Evolutionary conservation across 768 basidiomycete genomes (phyloP), one percentile per base, ranked within the genome.

Genomic region (Tylopilus plumbeoviolaceoides): DNA sequence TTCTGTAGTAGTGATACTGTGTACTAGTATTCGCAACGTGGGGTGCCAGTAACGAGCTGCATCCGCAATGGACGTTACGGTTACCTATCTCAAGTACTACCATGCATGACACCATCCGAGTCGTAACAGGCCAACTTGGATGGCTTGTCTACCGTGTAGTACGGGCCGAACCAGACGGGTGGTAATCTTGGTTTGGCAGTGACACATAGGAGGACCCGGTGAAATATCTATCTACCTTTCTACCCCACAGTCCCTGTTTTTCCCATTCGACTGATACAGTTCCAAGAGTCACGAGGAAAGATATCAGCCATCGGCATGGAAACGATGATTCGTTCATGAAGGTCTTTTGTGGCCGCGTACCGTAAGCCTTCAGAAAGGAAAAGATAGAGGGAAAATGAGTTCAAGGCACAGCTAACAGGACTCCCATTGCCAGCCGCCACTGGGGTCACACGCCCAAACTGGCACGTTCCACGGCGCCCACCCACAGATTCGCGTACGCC

Each of bases 1-100:
- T 35, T 27, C 27, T 44, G 52, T 61, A 44, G 35, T 43, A 40
- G 25, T 31, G 38, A 46, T 47, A 12, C 11, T 17, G 23, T 60
- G 62, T 60, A 28, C 27, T n/a, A n/a, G n/a, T n/a, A 46, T 42
- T 46, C 27, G 3, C 48, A 8, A 47, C 14, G 14, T 33, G 1
- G 14, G 33, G 14, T 33, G 23, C 23, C 23, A 15, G 33, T 12
- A 33, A 33, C 33, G 14, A 10, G 1, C 33, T 15, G 30, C 30
- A 9, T 11, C 30, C 7, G 23, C 23, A 23, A 23, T 30, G 30
- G 30, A 11, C 30, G 30, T 30, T 30, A 9, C 8, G 30, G 10
- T 30, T 23, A 23, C 23, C 23, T 23, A 23, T 23, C 23, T n/a
- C n/a, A n/a, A n/a, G 23, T 23, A 23, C 23, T 5, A 30, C 30